Conservation (phyloP, 2,329 filamentous ascomycete species). For the Apiospora phragmitis region DNA sequence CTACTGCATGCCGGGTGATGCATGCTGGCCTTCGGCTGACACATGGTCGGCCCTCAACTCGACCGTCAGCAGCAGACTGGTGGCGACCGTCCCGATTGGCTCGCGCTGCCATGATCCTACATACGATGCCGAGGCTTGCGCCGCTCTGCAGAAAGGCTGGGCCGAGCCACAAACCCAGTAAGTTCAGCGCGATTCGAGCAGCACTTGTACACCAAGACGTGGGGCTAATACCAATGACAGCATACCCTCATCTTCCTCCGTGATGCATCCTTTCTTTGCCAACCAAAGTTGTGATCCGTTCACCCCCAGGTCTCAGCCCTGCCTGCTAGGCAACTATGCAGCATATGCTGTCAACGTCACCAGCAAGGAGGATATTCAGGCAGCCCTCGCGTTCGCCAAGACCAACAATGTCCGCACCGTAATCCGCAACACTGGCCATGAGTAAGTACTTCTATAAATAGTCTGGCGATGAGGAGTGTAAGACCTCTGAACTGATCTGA, state of each 20-base stretch:
- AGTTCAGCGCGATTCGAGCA: slow-evolving; percentile 17
- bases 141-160: slow-evolving; percentile 30
- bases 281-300: slow-evolving; percentile 40
- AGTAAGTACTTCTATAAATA: slow-evolving; percentile 24
- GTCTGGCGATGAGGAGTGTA: background rate
- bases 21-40: slow-evolving; percentile 21
- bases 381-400: slow-evolving; percentile 32
- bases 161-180: slow-evolving; percentile 24
- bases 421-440: slow-evolving; percentile 46
- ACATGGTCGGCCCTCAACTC: slow-evolving; percentile 39
- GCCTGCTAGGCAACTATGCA: slow-evolving; percentile 38
- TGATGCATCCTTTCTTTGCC: slow-evolving; percentile 33
- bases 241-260: slow-evolving; percentile 28
- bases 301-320: slow-evolving; percentile 42
- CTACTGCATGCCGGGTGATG: slow-evolving; percentile 20
- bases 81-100: slow-evolving; percentile 47
- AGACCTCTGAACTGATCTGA: background rate
- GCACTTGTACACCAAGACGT: slow-evolving; percentile 25
- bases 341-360: slow-evolving; percentile 28
- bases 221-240: slow-evolving; percentile 18
- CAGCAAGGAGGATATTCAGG: slow-evolving; percentile 15
- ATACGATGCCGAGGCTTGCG: slow-evolving; percentile 40
- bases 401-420: slow-evolving; percentile 41
- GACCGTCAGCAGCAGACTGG: slow-evolving; percentile 45
- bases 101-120: slow-evolving; percentile 43